phyloP scores from a whole-genome alignment of 192 early-diverging fungal genomes.

The Diversispora eburnea region DNA sequence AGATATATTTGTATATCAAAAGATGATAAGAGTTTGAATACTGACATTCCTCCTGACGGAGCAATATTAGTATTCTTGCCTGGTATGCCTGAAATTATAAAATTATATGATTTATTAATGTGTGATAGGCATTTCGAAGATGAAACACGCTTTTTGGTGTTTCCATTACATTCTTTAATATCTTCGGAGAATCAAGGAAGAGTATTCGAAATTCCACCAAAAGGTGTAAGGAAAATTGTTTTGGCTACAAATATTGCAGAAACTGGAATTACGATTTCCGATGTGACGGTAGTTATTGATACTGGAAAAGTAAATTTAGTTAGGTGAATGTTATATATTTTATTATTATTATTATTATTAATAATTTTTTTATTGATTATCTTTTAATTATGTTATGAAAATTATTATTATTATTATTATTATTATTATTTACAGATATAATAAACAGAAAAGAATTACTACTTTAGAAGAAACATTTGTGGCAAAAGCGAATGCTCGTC shows the following conservation, averaged over 20 bases:
- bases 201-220: constrained; percentile 57
- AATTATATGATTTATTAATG: constrained; percentile 50
- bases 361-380: neutral
- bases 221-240: constrained; percentile 64
- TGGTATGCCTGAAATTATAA: constrained; percentile 69
- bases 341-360: neutral
- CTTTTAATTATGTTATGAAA: no score
- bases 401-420: neutral
- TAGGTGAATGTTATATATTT: constrained; percentile 44
- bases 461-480: constrained; percentile 61
- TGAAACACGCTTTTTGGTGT: constrained; percentile 40
- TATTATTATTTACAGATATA: constrained; percentile 38
- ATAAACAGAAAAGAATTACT: constrained; percentile 57
- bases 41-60: constrained; percentile 42
- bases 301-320: constrained; percentile 72
- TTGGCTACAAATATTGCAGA: constrained; percentile 80
- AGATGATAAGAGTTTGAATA: constrained; percentile 37
- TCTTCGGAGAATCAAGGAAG: constrained; percentile 63
- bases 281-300: constrained; percentile 78
- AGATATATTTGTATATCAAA: constrained; percentile 54
- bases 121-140: constrained; percentile 47
- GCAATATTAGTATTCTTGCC: constrained; percentile 75
- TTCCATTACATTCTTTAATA: constrained; percentile 61
- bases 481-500: constrained; percentile 63
- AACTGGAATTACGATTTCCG: constrained; percentile 78